These are phyloP conservation scores for Fusarium mangiferae DNA, from an alignment of 2,329 filamentous ascomycete genomes.

Conservation along the genomic window DNA sequence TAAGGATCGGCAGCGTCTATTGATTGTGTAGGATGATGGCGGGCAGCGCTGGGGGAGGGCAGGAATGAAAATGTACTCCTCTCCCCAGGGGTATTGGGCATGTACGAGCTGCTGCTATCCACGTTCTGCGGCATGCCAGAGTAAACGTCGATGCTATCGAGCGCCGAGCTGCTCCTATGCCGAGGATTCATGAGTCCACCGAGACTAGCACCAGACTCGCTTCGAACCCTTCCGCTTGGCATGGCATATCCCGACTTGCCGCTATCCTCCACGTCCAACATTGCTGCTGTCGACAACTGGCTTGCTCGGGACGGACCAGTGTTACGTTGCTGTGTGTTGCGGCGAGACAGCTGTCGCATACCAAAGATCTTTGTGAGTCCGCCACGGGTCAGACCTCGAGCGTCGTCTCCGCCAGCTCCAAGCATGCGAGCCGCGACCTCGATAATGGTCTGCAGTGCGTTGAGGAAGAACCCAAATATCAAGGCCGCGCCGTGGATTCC, in stretches of 20 bases:
- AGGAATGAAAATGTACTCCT: constrained; percentile 78
- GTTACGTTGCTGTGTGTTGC: constrained; percentile 71
- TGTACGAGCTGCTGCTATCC: constrained; percentile 72
- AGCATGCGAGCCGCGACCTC: constrained; percentile 86
- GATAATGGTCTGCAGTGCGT: constrained; percentile 88
- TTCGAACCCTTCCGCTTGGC: constrained; percentile 65
- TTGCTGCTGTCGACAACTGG: constrained; percentile 83
- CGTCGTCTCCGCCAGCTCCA: constrained; percentile 82
- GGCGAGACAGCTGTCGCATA: constrained; percentile 85
- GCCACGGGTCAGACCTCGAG: constrained; percentile 76
- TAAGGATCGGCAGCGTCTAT: constrained; percentile 78
- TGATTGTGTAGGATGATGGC: constrained; percentile 57
- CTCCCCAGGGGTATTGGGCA: constrained; percentile 78
- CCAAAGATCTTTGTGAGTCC: constrained; percentile 92
- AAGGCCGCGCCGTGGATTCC: constrained; percentile 86
- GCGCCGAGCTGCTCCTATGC: constrained; percentile 65
- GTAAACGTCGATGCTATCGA: constrained; percentile 62
- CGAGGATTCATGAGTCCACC: constrained; percentile 59
- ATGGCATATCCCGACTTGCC: constrained; percentile 69
- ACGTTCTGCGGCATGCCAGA: constrained; percentile 58
- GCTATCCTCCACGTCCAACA: constrained; percentile 76
- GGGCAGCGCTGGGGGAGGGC: constrained; percentile 64
- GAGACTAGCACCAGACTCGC: constrained; percentile 70
- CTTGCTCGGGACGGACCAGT: constrained; percentile 76
- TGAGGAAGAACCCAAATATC: constrained; percentile 92